phyloP scores from a whole-genome alignment of 139 green algal genomes.

The Zygnema cylindricum region DNA sequence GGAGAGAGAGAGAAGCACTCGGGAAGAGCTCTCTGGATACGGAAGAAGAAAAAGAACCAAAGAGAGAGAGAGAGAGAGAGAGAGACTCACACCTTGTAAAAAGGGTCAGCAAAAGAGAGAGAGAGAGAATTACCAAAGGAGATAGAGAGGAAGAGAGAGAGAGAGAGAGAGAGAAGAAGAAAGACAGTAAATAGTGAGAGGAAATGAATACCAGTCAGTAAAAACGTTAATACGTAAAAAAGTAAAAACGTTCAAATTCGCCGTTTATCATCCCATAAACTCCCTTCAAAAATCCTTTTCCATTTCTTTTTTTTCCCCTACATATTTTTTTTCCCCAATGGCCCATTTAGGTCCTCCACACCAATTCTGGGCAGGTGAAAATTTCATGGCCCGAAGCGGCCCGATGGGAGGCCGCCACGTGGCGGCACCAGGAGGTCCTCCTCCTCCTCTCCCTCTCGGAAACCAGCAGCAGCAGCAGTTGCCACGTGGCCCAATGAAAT shows the following conservation, averaged over 20 bases:
- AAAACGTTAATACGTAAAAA: no score
- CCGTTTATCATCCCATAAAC: no score
- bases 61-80: no score
- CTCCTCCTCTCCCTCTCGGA: background rate
- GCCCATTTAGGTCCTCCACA: background rate
- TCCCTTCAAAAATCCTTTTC: no score
- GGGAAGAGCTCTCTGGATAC: background rate
- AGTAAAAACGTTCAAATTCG: no score
- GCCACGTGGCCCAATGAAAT: background rate
- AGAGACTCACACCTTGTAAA: background rate
- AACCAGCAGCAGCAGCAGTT: background rate
- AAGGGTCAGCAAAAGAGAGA: background rate
- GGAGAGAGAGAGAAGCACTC: background rate
- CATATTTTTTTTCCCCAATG: no score
- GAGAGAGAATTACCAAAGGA: constrained; percentile 30
- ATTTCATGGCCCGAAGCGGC: background rate
- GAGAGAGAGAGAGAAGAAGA: constrained; percentile 14
- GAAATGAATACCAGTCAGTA: background rate
- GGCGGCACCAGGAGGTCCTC: background rate
- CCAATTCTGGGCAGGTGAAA: background rate
- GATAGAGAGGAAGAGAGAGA: background rate
- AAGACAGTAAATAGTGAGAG: background rate
- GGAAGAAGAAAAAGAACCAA: no score
- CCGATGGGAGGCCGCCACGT: background rate
- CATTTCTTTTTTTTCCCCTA: no score